Percentiles rank a stretch among this genome's conserved stretches.
These are phyloP conservation scores for Arabidopsis thaliana DNA, from an alignment of 345 rosid genomes.

Conservation along the genomic window TAIR10.1 NC_003075.7:14685001-14685500, in stretches of 20 bases:
- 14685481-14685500: not conserved
- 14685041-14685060: not conserved
- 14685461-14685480: not conserved
- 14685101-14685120: not conserved
- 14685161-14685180: constrained; percentile 26
- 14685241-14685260: not conserved
- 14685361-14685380: not conserved
- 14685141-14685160: constrained; percentile 21
- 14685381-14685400: not conserved
- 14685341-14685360: not conserved
- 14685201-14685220: constrained; percentile 7
- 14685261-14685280: constrained; percentile 25
- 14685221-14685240: not conserved
- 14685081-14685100: not conserved
- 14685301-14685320: not conserved
- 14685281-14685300: not conserved
- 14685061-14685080: not conserved
- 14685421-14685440: not conserved
- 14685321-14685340: not conserved
- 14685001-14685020: not conserved
- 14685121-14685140: not conserved
- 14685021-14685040: too few relatives aligned
- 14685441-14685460: not conserved
- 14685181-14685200: constrained; percentile 16
- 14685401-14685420: not conserved